Conservation (phyloP, 768 basidiomycete species). For the Podaxis rugospora region DNA sequence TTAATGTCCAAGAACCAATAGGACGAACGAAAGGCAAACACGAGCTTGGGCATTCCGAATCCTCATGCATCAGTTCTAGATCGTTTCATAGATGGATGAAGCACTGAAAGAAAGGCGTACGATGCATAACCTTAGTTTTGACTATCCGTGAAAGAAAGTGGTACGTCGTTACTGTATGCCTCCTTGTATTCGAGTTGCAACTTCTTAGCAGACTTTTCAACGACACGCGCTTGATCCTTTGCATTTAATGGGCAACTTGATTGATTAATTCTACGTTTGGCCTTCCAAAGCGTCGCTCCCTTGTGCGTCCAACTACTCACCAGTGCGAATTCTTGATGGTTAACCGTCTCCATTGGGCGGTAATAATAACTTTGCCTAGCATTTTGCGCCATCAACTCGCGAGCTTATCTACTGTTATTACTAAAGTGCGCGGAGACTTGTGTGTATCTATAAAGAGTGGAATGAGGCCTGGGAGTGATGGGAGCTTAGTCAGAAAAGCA, state of each 20-base stretch:
- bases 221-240: slow-evolving; percentile 4
- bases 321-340: not conserved
- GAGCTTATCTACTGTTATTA: not conserved
- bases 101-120: not conserved
- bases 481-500: no score
- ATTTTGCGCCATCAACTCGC: not conserved
- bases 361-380: not conserved
- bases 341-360: not conserved
- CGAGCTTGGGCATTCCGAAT: not conserved
- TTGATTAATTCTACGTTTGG: not conserved
- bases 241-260: not conserved
- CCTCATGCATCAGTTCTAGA: slow-evolving; percentile 4
- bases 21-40: slow-evolving; percentile 1
- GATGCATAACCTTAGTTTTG: not conserved
- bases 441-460: no score
- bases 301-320: not conserved
- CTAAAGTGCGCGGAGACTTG: not conserved
- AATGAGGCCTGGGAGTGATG: no score
- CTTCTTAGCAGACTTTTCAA: not conserved
- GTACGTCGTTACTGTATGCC: not conserved
- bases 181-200: not conserved
- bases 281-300: not conserved
- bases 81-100: not conserved
- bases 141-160: not conserved
- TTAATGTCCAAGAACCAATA: slow-evolving; percentile 1